phyloP scores from a whole-genome alignment of 768 basidiomycete genomes.

The Cubamyces lactineus region DNA sequence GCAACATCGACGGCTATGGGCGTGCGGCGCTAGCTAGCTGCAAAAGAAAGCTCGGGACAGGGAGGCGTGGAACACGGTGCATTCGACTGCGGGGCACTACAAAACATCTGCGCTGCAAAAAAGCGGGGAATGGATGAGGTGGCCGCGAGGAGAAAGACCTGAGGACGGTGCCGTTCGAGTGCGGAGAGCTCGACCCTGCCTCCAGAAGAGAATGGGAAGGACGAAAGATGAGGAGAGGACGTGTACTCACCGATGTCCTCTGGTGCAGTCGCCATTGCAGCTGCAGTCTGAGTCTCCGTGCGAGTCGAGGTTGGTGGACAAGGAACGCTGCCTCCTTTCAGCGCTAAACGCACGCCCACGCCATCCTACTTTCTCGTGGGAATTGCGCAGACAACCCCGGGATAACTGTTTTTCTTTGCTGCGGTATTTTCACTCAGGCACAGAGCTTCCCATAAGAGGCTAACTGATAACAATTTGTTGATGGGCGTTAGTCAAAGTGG shows the following conservation, averaged over 20 bases:
- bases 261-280: conserved; percentile 23
- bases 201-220: conserved; percentile 28
- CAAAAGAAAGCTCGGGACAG: background rate
- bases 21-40: conserved; percentile 19
- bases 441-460: background rate
- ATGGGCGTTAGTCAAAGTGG: background rate
- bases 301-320: background rate
- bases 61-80: conserved; percentile 22
- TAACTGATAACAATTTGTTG: conserved; percentile 24
- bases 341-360: conserved; percentile 1
- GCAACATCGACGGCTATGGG: conserved; percentile 18
- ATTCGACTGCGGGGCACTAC: conserved; percentile 45
- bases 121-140: conserved; percentile 36
- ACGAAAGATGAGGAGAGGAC: conserved; percentile 8
- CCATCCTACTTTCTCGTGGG: conserved; percentile 1
- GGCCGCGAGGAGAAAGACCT: conserved; percentile 26
- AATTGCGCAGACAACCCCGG: background rate
- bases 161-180: conserved; percentile 15
- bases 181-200: conserved; percentile 28
- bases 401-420: background rate
- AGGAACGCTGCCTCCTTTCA: background rate
- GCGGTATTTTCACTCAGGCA: background rate
- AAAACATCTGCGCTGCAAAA: conserved; percentile 57
- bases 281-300: background rate
- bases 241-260: conserved; percentile 28